These are phyloP conservation scores for Candida pseudofarinosa DNA, from an alignment of 805 yeast species.

Conservation along the genomic window DNA sequence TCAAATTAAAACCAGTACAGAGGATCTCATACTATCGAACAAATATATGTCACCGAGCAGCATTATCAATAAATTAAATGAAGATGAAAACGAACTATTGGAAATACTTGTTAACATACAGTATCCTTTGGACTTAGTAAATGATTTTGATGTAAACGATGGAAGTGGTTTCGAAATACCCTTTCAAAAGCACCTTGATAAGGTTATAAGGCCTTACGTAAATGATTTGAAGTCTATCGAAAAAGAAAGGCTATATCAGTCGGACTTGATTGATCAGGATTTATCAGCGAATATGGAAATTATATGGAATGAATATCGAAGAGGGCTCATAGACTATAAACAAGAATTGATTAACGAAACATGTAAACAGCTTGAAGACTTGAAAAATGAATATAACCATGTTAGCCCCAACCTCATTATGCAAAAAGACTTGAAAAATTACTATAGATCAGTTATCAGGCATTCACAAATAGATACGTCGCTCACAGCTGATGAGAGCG, in stretches of 20 bases:
- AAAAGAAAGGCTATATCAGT: constrained; percentile 29
- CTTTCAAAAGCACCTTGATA: constrained; percentile 15
- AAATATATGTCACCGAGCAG: constrained; percentile 9
- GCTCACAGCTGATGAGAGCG: constrained; percentile 6
- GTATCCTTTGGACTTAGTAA: constrained; percentile 29
- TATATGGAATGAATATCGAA: constrained; percentile 34
- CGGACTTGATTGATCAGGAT: constrained; percentile 16
- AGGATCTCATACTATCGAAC: constrained; percentile 20
- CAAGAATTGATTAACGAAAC: constrained; percentile 23
- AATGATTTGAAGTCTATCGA: constrained; percentile 19
- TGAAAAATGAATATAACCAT: constrained; percentile 27
- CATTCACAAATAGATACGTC: constrained; percentile 11
- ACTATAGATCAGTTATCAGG: constrained; percentile 24
- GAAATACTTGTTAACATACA: constrained; percentile 26
- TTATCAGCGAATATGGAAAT: constrained; percentile 21
- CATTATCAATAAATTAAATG: constrained; percentile 15
- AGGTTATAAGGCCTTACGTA: constrained; percentile 18
- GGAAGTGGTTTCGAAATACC: constrained; percentile 2
- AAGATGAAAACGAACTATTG: constrained; percentile 28
- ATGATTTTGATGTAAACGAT: constrained; percentile 14
- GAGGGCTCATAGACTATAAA: constrained; percentile 20
- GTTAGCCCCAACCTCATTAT: constrained; percentile 13
- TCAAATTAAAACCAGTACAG: constrained; percentile 27
- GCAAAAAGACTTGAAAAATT: constrained; percentile 11
- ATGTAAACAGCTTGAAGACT: constrained; percentile 20